Percentiles rank a stretch among this genome's conserved stretches.
Evolutionary conservation across 495 filamentous ascomycete genomes (phyloP).

Genomic region (Trichoderma reesei): DNA sequence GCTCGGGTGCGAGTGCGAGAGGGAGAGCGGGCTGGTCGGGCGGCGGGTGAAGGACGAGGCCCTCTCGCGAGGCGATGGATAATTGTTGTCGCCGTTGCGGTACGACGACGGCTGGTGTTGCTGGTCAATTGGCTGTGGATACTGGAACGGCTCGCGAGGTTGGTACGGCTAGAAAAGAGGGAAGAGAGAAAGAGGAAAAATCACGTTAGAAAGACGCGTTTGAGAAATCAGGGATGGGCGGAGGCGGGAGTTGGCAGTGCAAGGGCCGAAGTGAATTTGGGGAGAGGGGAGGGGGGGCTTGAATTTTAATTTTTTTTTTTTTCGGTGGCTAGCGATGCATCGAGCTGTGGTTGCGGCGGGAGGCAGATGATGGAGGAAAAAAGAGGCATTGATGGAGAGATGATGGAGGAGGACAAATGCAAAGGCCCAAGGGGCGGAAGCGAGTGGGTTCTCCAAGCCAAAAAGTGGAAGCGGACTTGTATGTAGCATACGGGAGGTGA

Average conservation of each 20-base stretch:
- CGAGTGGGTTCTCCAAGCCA: slow-evolving; percentile 12
- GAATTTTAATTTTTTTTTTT: neutral
- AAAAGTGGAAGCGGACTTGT: slow-evolving; percentile 8
- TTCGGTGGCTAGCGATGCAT: neutral
- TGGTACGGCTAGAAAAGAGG: slow-evolving; percentile 26
- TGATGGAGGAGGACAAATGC: slow-evolving; percentile 3
- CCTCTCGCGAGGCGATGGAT: slow-evolving; percentile 36
- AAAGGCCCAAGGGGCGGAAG: slow-evolving; percentile 11
- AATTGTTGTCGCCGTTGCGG: slow-evolving; percentile 45
- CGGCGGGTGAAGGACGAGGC: slow-evolving; percentile 39
- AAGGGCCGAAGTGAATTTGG: slow-evolving; percentile 5
- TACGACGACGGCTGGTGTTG: slow-evolving; percentile 30
- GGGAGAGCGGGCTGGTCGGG: slow-evolving; percentile 44
- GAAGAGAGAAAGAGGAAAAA: slow-evolving; percentile 23
- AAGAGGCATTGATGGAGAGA: neutral
- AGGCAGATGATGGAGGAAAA: no score
- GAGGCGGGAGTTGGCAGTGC: slow-evolving; percentile 32
- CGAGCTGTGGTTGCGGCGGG: no score
- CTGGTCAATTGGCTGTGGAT: slow-evolving; percentile 30
- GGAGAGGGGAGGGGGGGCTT: neutral
- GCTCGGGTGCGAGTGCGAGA: slow-evolving; percentile 44
- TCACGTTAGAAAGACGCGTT: slow-evolving; percentile 18
- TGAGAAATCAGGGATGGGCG: slow-evolving; percentile 22
- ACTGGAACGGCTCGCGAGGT: slow-evolving; percentile 42
- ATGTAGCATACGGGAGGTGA: neutral